Evolutionary conservation across 2,329 filamentous ascomycete species (phyloP).

Genomic region (Claviceps cyperi): DNA sequence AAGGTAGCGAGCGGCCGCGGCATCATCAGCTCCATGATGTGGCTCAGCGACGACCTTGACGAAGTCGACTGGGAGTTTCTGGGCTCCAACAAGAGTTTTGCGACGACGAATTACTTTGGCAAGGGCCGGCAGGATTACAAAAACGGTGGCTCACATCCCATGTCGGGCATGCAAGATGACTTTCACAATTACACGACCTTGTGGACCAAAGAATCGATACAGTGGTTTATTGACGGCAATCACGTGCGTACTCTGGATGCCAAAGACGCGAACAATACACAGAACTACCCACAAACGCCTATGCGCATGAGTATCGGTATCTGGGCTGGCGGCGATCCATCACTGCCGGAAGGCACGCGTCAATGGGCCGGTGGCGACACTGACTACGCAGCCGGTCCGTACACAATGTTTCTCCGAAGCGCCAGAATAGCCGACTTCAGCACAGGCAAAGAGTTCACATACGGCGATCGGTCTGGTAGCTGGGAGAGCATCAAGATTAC

Average conservation of each 20-base stretch:
- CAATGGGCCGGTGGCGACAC: conserved; percentile 58
- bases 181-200: conserved; percentile 65
- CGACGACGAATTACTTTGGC: conserved; percentile 65
- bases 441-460: conserved; percentile 51
- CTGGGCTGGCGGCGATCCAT: conserved; percentile 47
- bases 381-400: conserved; percentile 51
- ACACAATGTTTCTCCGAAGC: conserved; percentile 59
- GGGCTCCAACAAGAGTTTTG: conserved; percentile 47
- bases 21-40: conserved; percentile 69
- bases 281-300: conserved; percentile 62
- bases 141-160: conserved; percentile 45
- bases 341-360: conserved; percentile 40
- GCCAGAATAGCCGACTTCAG: conserved; percentile 41
- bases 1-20: conserved; percentile 62
- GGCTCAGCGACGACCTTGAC: conserved; percentile 71
- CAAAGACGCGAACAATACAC: conserved; percentile 44
- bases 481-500: conserved; percentile 49
- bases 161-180: conserved; percentile 40
- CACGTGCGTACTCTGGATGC: conserved; percentile 50
- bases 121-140: conserved; percentile 53
- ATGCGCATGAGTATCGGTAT: conserved; percentile 56
- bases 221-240: conserved; percentile 56
- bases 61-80: conserved; percentile 82
- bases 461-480: conserved; percentile 43
- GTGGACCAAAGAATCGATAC: conserved; percentile 53